Evolutionary conservation across 768 basidiomycete species (phyloP).

Genomic region (Lentinula boryana): DNA sequence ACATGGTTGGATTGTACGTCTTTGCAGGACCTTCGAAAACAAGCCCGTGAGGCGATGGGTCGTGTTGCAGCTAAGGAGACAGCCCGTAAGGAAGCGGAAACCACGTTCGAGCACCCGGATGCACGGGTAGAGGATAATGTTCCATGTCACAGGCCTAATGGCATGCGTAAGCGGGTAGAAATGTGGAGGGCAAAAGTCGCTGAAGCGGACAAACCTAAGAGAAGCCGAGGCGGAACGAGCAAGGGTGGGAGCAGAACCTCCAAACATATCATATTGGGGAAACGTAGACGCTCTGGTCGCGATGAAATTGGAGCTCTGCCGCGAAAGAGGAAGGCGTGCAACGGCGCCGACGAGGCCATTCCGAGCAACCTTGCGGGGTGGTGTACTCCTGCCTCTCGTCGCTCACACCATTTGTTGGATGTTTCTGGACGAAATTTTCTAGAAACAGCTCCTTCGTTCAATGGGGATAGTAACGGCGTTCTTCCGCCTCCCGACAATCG

Average conservation of each 20-base stretch:
- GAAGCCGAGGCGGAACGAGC: not conserved
- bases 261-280: not conserved
- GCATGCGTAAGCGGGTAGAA: not conserved
- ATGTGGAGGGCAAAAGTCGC: not conserved
- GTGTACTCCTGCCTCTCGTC: not conserved
- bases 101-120: not conserved
- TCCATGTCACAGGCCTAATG: not conserved
- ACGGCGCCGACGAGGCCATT: not conserved
- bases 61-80: conserved; percentile 45
- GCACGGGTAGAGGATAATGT: not conserved
- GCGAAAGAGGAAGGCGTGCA: not conserved
- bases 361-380: not conserved
- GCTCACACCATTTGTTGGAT: too few relatives aligned
- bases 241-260: not conserved
- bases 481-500: not conserved
- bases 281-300: not conserved
- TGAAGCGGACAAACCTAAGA: not conserved
- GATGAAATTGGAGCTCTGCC: not conserved
- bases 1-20: conserved; percentile 53
- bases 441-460: too few relatives aligned
- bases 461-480: too few relatives aligned
- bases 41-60: conserved; percentile 51
- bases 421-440: not conserved
- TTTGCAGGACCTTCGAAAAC: conserved; percentile 42
- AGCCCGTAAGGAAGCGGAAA: conserved; percentile 33